phyloP scores from a whole-genome alignment of 768 basidiomycete genomes.

The Tulasnella sp. region DNA sequence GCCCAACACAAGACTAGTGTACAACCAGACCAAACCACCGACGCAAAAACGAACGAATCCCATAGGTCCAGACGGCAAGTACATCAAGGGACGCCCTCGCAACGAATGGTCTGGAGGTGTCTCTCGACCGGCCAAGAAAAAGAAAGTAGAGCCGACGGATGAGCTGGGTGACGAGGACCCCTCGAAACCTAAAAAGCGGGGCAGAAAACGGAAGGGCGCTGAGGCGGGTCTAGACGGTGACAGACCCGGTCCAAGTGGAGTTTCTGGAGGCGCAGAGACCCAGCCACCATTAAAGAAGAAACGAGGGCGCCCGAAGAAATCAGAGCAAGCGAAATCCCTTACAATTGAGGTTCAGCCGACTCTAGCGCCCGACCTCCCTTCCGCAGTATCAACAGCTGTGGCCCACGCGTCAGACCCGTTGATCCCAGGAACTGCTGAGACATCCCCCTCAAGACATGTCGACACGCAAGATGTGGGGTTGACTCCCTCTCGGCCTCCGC shows the following conservation, averaged over 20 bases:
- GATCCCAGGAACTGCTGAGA: not conserved
- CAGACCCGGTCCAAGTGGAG: constrained; percentile 8
- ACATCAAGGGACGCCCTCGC: constrained; percentile 35
- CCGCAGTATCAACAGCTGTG: not conserved
- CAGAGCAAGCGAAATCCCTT: not conserved
- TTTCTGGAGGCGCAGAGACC: not conserved
- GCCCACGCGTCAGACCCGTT: not conserved
- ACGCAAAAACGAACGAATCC: constrained; percentile 34
- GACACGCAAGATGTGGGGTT: constrained; percentile 3
- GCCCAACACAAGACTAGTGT: not conserved
- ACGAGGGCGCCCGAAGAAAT: constrained; percentile 43
- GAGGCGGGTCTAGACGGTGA: constrained; percentile 34
- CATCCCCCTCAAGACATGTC: not conserved
- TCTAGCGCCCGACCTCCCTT: not conserved
- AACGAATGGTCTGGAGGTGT: constrained; percentile 33
- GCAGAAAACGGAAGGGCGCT: constrained; percentile 38
- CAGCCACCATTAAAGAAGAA: constrained; percentile 36
- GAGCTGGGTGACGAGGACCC: constrained; percentile 45
- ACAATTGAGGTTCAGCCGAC: not conserved
- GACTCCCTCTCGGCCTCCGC: not conserved
- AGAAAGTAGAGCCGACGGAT: constrained; percentile 35
- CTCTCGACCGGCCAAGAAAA: constrained; percentile 34
- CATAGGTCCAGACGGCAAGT: constrained; percentile 37
- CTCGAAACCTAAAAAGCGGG: constrained; percentile 42
- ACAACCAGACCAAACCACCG: constrained; percentile 4